Evolutionary conservation across 2,329 filamentous ascomycete species (phyloP).

Genomic region (Arthroderma uncinatum): DNA sequence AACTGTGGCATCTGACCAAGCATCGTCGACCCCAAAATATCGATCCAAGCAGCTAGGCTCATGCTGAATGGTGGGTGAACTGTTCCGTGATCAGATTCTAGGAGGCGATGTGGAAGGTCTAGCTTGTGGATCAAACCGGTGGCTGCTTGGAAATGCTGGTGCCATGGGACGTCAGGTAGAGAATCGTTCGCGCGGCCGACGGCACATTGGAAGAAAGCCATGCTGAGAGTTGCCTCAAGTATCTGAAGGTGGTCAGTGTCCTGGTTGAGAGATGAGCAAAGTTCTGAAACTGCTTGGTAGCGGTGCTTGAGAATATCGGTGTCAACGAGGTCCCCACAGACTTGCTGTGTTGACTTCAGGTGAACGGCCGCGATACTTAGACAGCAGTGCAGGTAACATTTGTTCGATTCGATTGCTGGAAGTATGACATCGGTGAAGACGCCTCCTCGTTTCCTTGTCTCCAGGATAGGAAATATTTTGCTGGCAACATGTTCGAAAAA

Average conservation of each 20-base stretch:
- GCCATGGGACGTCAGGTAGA: conserved; percentile 88
- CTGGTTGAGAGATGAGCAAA: conserved; percentile 66
- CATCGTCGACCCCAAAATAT: conserved; percentile 92
- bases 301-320: conserved; percentile 83
- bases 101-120: conserved; percentile 59
- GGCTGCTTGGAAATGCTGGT: conserved; percentile 89
- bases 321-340: conserved; percentile 64
- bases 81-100: conserved; percentile 48
- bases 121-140: conserved; percentile 77
- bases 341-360: conserved; percentile 60
- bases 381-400: conserved; percentile 89
- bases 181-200: conserved; percentile 77
- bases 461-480: conserved; percentile 81
- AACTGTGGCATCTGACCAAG: conserved; percentile 74
- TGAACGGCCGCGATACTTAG: conserved; percentile 88
- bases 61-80: conserved; percentile 79
- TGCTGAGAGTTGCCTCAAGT: conserved; percentile 77
- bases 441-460: conserved; percentile 77
- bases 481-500: conserved; percentile 82
- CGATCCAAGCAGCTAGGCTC: conserved; percentile 80
- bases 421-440: conserved; percentile 73
- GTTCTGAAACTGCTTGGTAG: conserved; percentile 68
- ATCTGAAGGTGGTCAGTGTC: conserved; percentile 77
- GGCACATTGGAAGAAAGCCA: conserved; percentile 90
- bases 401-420: conserved; percentile 80